Evolutionary conservation across 805 yeast species (phyloP).

Genomic region (Kluyveromyces dobzhanskii): DNA sequence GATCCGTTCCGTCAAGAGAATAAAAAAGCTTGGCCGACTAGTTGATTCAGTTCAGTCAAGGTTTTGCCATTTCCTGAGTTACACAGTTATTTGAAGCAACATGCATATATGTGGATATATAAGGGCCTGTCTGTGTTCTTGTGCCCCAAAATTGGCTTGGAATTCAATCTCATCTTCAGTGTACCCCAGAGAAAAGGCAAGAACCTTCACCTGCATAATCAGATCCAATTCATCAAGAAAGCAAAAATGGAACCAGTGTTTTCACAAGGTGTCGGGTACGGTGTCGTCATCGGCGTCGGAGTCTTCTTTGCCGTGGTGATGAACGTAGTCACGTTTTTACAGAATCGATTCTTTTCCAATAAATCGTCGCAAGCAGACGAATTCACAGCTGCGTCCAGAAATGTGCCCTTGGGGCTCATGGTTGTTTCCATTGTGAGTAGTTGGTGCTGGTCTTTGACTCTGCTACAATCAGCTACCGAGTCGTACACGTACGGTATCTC

Average conservation of each 20-base stretch:
- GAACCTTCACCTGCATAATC: too few species aligned
- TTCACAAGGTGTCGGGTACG: slow-evolving; percentile 25
- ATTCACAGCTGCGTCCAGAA: slow-evolving; percentile 39
- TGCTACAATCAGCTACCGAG: slow-evolving; percentile 26
- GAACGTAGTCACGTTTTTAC: slow-evolving; percentile 32
- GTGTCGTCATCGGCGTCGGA: slow-evolving; percentile 31
- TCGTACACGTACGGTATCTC: slow-evolving; percentile 27
- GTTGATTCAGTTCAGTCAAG: too few species aligned
- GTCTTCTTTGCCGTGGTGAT: slow-evolving; percentile 38
- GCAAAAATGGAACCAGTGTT: slow-evolving; percentile 9
- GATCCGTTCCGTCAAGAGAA: too few species aligned
- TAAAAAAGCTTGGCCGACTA: too few species aligned
- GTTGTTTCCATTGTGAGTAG: slow-evolving; percentile 37
- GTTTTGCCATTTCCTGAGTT: too few species aligned
- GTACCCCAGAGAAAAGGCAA: too few species aligned
- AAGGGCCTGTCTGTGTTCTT: too few species aligned
- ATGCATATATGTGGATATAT: too few species aligned
- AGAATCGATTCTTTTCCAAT: slow-evolving; percentile 28
- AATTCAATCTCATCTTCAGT: too few species aligned
- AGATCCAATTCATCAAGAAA: too few species aligned
- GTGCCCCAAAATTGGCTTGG: too few species aligned
- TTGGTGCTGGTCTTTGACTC: slow-evolving; percentile 32
- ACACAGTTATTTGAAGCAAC: too few species aligned
- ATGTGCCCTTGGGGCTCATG: slow-evolving; percentile 35
- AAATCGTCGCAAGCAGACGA: slow-evolving; percentile 30